phyloP scores from a whole-genome alignment of 441 rosid species.

The Iberis amara region DNA sequence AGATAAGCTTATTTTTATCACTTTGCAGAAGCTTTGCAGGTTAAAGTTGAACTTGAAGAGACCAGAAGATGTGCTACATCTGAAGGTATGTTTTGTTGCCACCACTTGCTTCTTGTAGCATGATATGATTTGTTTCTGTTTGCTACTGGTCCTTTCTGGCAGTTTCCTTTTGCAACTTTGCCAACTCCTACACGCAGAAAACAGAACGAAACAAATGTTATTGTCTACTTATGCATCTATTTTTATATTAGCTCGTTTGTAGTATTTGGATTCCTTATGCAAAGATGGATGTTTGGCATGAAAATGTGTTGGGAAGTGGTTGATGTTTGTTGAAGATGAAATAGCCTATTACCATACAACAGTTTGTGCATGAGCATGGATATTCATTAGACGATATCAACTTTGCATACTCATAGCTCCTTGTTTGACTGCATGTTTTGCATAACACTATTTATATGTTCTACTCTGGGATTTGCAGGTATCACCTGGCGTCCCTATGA shows the following conservation, averaged over 20 bases:
- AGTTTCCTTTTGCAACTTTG: slow-evolving; percentile 13
- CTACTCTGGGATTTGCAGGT: slow-evolving; percentile 39
- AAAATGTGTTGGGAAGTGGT: slow-evolving; percentile 3
- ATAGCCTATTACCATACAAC: slow-evolving; percentile 19
- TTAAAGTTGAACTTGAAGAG: slow-evolving; percentile 47
- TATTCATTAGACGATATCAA: slow-evolving; percentile 18
- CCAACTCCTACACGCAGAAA: slow-evolving; percentile 10
- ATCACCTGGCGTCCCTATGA: slow-evolving; percentile 39
- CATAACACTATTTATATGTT: slow-evolving; percentile 24
- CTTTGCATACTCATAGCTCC: slow-evolving; percentile 17
- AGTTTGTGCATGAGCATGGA: slow-evolving; percentile 24
- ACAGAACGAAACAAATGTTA: slow-evolving; percentile 6
- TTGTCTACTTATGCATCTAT: slow-evolving; percentile 6
- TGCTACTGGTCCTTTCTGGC: slow-evolving; percentile 22
- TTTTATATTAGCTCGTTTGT: slow-evolving; percentile 1
- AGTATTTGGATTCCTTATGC: background rate
- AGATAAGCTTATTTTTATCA: slow-evolving; percentile 7
- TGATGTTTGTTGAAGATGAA: slow-evolving; percentile 16
- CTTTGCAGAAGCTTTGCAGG: slow-evolving; percentile 69
- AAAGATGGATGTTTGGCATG: background rate
- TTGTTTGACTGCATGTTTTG: slow-evolving; percentile 22
- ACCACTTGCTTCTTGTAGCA: slow-evolving; percentile 24
- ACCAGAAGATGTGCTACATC: slow-evolving; percentile 44
- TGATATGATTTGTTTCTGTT: slow-evolving; percentile 9
- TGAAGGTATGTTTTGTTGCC: slow-evolving; percentile 51